Conservation (phyloP, 257 asterid genomes). For the Ligustrum vulgare region DNA sequence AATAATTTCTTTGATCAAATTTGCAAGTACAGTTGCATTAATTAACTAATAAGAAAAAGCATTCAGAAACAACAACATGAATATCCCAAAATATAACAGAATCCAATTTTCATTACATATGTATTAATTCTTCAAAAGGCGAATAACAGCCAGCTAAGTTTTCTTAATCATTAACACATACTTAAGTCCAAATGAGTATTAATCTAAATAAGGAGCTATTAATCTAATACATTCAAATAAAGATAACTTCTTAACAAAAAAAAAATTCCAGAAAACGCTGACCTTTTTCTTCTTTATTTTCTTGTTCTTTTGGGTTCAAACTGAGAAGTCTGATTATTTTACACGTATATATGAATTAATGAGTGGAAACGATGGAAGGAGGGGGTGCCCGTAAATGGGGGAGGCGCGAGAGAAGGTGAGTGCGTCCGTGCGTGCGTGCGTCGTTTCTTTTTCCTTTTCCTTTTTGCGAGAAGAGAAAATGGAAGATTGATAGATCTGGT, state of each 20-base stretch:
- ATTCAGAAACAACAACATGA: background rate
- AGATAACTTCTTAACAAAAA: background rate
- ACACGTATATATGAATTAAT: background rate
- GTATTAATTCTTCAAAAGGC: background rate
- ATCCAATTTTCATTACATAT: background rate
- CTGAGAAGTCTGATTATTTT: slow-evolving; percentile 14
- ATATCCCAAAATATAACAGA: background rate
- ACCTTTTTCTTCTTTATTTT: slow-evolving; percentile 26
- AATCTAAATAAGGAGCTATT: background rate
- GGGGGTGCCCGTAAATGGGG: slow-evolving; percentile 36
- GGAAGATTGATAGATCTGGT: too few species aligned
- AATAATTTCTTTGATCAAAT: background rate
- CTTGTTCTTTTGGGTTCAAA: background rate
- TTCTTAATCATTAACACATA: background rate
- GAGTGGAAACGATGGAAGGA: slow-evolving; percentile 14
- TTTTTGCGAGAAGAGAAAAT: too few species aligned
- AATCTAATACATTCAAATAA: slow-evolving; percentile 8
- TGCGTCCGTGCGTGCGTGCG: background rate
- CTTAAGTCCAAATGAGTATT: background rate
- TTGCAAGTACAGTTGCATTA: background rate
- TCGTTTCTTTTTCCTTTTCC: slow-evolving; percentile 8
- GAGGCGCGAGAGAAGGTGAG: slow-evolving; percentile 31
- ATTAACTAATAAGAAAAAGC: background rate
- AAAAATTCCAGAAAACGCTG: background rate
- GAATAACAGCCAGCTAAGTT: background rate